phyloP scores from a whole-genome alignment of 176 grass and related monocot genomes.

The Hordeum marinum region DNA sequence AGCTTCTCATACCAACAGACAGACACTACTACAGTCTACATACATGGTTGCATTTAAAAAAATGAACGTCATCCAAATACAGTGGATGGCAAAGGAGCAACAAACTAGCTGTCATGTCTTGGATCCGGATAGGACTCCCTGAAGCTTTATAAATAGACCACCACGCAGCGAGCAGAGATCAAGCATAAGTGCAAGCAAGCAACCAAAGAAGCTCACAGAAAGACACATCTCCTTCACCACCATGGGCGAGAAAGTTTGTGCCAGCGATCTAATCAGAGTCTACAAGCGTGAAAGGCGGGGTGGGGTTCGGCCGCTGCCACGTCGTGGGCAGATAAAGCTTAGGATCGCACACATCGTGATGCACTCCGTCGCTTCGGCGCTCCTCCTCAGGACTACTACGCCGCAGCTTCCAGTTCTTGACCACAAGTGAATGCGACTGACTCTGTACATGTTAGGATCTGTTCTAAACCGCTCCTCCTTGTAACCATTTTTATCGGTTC shows the following conservation, averaged over 20 bases:
- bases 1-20: constrained; percentile 29
- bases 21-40: neutral
- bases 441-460: constrained; percentile 20
- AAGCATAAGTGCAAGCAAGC: constrained; percentile 21
- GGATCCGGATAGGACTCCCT: constrained; percentile 19
- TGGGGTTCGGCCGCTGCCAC: constrained; percentile 16
- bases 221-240: constrained; percentile 13
- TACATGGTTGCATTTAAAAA: constrained; percentile 10
- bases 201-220: neutral
- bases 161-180: neutral
- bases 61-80: neutral
- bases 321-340: constrained; percentile 46
- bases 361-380: constrained; percentile 25
- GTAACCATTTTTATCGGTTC: constrained; percentile 16
- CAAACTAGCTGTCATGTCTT: constrained; percentile 43
- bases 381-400: constrained; percentile 31
- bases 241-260: constrained; percentile 32
- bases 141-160: constrained; percentile 34
- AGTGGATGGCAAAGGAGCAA: constrained; percentile 4
- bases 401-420: constrained; percentile 29
- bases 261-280: constrained; percentile 15
- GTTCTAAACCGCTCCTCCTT: neutral
- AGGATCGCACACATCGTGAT: constrained; percentile 43
- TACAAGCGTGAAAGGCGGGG: constrained; percentile 29
- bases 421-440: constrained; percentile 26